Conservation (phyloP, 2,329 filamentous ascomycete genomes). For the Alternaria ethzedia region DNA sequence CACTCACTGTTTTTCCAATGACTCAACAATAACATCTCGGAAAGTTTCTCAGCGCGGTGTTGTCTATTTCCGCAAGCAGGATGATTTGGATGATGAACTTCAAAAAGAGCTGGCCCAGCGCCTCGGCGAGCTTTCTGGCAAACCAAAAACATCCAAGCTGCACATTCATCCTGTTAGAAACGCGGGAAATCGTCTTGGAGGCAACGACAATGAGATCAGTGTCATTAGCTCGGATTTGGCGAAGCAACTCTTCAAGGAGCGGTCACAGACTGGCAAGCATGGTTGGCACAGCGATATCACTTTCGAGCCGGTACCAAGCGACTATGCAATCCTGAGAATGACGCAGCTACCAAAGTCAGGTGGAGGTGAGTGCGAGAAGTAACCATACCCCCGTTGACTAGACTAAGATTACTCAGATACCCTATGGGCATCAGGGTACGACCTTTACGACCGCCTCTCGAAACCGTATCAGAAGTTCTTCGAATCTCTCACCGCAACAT, state of each 20-base stretch:
- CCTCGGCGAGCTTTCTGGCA: conserved; percentile 65
- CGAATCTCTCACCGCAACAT: conserved; percentile 55
- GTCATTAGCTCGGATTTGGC: conserved; percentile 47
- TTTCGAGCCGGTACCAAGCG: conserved; percentile 49
- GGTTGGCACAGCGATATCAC: conserved; percentile 61
- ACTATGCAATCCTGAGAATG: conserved; percentile 47
- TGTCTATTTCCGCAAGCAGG: conserved; percentile 62
- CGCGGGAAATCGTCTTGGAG: conserved; percentile 52
- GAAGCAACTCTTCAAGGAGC: conserved; percentile 42
- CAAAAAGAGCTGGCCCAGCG: conserved; percentile 62
- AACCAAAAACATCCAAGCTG: conserved; percentile 61
- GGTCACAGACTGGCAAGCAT: conserved; percentile 55
- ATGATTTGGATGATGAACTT: conserved; percentile 57
- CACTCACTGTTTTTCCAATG: not conserved
- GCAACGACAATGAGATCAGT: conserved; percentile 48
- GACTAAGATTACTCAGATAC: conserved; percentile 27
- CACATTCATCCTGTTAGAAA: conserved; percentile 66
- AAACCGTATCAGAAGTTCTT: conserved; percentile 58
- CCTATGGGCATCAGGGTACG: conserved; percentile 46
- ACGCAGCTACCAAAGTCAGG: conserved; percentile 44
- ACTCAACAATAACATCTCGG: not conserved
- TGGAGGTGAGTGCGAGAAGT: conserved; percentile 51
- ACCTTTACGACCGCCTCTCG: conserved; percentile 59
- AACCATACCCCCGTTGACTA: not conserved
- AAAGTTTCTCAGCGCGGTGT: conserved; percentile 60